phyloP scores from a whole-genome alignment of 768 basidiomycete species.

The Polyporus arcularius region DNA sequence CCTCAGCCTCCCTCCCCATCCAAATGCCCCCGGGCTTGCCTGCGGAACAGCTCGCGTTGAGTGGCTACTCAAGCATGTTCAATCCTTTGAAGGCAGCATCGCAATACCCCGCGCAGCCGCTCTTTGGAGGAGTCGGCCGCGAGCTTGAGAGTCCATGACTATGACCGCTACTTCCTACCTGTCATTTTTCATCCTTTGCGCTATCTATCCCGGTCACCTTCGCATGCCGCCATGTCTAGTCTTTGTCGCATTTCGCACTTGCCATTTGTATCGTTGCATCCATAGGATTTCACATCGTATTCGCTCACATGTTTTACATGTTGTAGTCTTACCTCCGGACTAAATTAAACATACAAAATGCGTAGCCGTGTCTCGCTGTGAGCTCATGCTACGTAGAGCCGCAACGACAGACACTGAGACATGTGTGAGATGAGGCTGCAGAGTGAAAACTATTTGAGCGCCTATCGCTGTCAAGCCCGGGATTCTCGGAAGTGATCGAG shows the following conservation, averaged over 20 bases:
- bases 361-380: neutral
- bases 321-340: slow-evolving; percentile 8
- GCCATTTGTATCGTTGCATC: neutral
- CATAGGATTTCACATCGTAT: neutral
- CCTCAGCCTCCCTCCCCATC: slow-evolving; percentile 2
- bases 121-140: slow-evolving; percentile 4
- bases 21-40: neutral
- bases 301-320: neutral
- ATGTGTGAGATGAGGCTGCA: no score
- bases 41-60: slow-evolving; percentile 9
- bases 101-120: slow-evolving; percentile 12
- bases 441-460: neutral
- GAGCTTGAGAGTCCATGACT: neutral
- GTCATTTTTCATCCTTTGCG: neutral
- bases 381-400: no score
- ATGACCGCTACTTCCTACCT: neutral
- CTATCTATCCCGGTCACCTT: neutral
- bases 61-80: slow-evolving; percentile 19
- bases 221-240: neutral
- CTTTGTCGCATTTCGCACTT: neutral
- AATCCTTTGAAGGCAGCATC: slow-evolving; percentile 13
- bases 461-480: neutral
- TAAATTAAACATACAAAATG: neutral
- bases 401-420: no score
- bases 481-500: slow-evolving; percentile 2